Evolutionary conservation across 805 yeast species (phyloP), one percentile per base, ranked within the genome.

Genomic region (Pichia deserticola): DNA sequence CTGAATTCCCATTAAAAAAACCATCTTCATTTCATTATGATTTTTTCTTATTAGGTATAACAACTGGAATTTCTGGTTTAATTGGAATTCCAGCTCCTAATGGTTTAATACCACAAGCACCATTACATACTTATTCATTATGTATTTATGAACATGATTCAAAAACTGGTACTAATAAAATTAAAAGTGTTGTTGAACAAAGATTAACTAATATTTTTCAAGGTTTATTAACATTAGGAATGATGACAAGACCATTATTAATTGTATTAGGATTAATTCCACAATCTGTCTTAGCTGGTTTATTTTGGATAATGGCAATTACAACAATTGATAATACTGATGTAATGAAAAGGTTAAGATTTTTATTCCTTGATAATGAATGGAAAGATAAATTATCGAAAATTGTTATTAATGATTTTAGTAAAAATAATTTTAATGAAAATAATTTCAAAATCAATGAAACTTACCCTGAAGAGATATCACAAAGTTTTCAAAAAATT

Each of bases 71-170:
- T 1, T 74, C 96, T 3, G 98, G 98, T 0, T 66, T 92, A 1
- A 61, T 92, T 10, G 99, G 98, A 0, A 74, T 93, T 2, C 99
- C 98, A 0, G 89, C 97, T 3, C 98, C 98, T 0, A 93, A 93
- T 66, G 99, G 99, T 0, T 72, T 92, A 34, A 92, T 92, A 41
- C 99, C 99, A 1, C 99, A 92, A 65, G 98, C 99, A 0, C 98
- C 98, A 3, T 63, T 93, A 36, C 99, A 92, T 59, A 89, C 98
- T 0, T 78, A 76, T 40, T 79, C 96, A 0, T 67, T 92, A 33
- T 76, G 88, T 40, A 81, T 86, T 12, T 74, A 74, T 54, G 74
- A 75, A 46, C 62, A 64, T 46, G 65, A 68, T 47, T 59, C 60
- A 50, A 57, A 49, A 5, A 62, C 64, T 9, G 69, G 70, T 12